Evolutionary conservation across 2,329 filamentous ascomycete species (phyloP).

Genomic region (Pseudohalonectria lignicola): DNA sequence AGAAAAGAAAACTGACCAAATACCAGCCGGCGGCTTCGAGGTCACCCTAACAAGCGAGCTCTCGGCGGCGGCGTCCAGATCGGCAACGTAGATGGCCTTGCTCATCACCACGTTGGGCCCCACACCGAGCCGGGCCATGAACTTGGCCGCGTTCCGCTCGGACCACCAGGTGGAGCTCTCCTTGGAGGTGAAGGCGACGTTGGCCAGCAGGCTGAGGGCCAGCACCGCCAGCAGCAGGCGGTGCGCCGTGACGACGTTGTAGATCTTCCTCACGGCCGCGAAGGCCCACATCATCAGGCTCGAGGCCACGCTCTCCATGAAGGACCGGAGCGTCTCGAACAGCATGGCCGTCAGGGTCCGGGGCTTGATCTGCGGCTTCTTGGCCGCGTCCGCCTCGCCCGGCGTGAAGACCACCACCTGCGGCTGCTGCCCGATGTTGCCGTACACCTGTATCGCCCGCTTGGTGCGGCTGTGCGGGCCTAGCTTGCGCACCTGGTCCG

Average conservation of each 20-base stretch:
- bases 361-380: slow-evolving; percentile 48
- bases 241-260: slow-evolving; percentile 61
- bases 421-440: slow-evolving; percentile 58
- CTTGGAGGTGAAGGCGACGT: slow-evolving; percentile 64
- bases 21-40: slow-evolving; percentile 33
- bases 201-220: slow-evolving; percentile 56
- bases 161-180: slow-evolving; percentile 73
- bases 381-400: slow-evolving; percentile 21
- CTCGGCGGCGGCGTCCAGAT: slow-evolving; percentile 56
- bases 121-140: slow-evolving; percentile 75
- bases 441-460: slow-evolving; percentile 70
- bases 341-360: slow-evolving; percentile 58
- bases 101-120: slow-evolving; percentile 71
- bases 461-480: slow-evolving; percentile 65
- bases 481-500: slow-evolving; percentile 66
- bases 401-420: slow-evolving; percentile 52
- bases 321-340: slow-evolving; percentile 60
- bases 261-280: slow-evolving; percentile 52
- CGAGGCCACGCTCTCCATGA: slow-evolving; percentile 63
- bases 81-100: slow-evolving; percentile 71
- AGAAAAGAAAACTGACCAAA: slow-evolving; percentile 25
- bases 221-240: slow-evolving; percentile 62
- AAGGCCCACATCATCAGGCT: slow-evolving; percentile 70
- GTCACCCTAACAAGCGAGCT: slow-evolving; percentile 20
- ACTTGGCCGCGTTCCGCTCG: slow-evolving; percentile 67